Conservation (phyloP, 2,329 filamentous ascomycete genomes). For the Pseudogymnoascus sp. region DNA sequence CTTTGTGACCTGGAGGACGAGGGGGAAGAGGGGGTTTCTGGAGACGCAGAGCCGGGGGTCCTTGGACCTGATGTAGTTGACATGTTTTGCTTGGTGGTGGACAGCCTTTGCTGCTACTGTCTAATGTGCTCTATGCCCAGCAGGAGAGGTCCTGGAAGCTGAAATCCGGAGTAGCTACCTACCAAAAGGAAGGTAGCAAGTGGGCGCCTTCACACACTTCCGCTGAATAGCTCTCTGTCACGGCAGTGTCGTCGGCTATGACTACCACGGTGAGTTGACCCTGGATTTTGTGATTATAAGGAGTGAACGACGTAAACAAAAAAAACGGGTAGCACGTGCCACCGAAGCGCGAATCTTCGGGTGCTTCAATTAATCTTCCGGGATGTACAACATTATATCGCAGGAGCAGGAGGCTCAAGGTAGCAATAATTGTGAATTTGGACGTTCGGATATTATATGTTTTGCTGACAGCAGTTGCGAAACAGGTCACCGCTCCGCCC, state of each 20-base stretch:
- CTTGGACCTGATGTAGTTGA: not conserved
- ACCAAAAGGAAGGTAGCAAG: not conserved
- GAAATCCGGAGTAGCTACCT: not conserved
- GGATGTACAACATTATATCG: conserved; percentile 1
- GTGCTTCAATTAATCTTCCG: conserved; percentile 5
- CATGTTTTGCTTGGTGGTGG: not conserved
- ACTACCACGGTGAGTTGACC: not conserved
- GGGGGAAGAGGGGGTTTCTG: conserved; percentile 5
- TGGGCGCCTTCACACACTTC: not conserved
- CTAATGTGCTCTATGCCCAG: not conserved
- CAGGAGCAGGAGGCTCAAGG: conserved; percentile 2
- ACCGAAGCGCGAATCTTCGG: conserved; percentile 6
- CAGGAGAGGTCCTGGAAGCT: not conserved
- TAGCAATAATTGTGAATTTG: not conserved
- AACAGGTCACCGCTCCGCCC: conserved; percentile 6
- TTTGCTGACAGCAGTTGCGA: conserved; percentile 2
- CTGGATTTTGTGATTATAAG: not conserved
- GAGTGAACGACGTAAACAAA: conserved; percentile 7
- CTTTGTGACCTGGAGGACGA: not conserved
- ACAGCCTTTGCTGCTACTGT: not conserved
- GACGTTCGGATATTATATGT: conserved; percentile 6
- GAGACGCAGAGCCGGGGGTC: not conserved
- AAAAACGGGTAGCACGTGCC: conserved; percentile 5
- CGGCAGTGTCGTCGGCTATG: conserved; percentile 3
- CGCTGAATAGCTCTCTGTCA: not conserved